A percentile compares a stretch with the other conserved stretches of the same genome.
phyloP scores from a whole-genome alignment of 805 yeast species.

The Monosporozyma yasuniensis region DNA sequence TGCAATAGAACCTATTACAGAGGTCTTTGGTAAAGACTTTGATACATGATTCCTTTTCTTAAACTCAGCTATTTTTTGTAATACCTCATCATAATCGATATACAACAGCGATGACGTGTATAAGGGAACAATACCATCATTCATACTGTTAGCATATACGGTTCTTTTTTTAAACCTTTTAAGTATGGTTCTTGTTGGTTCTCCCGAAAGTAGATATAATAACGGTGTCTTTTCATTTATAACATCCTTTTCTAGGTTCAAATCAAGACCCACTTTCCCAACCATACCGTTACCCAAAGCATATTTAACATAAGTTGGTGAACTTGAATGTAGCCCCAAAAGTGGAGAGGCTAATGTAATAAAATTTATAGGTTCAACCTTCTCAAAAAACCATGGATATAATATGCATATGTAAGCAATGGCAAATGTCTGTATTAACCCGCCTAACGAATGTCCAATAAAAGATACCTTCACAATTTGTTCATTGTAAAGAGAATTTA shows the following conservation, averaged over 20 bases:
- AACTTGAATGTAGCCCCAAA: conserved; percentile 65
- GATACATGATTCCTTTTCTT: conserved; percentile 3
- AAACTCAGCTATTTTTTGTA: conserved; percentile 24
- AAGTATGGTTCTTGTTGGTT: conserved; percentile 46
- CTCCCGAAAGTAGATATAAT: conserved; percentile 52
- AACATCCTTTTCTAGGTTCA: conserved; percentile 42
- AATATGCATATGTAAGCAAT: conserved; percentile 60
- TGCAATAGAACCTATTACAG: conserved; percentile 56
- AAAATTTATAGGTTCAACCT: conserved; percentile 54
- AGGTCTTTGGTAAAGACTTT: conserved; percentile 33
- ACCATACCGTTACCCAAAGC: conserved; percentile 64
- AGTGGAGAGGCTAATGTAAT: conserved; percentile 68
- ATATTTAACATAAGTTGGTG: conserved; percentile 62
- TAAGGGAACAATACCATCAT: conserved; percentile 78
- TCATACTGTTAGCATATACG: conserved; percentile 61
- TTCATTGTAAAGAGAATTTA: conserved; percentile 37
- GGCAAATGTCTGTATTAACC: conserved; percentile 67
- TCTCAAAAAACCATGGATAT: conserved; percentile 58
- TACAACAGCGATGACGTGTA: conserved; percentile 62
- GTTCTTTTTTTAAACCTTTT: conserved; percentile 54
- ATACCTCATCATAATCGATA: conserved; percentile 51
- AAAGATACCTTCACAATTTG: conserved; percentile 51
- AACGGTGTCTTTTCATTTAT: conserved; percentile 42
- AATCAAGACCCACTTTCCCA: conserved; percentile 73
- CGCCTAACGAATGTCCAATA: conserved; percentile 75